Conservation (phyloP, 2,329 filamentous ascomycete species). For the Verticillium dahliae region DNA sequence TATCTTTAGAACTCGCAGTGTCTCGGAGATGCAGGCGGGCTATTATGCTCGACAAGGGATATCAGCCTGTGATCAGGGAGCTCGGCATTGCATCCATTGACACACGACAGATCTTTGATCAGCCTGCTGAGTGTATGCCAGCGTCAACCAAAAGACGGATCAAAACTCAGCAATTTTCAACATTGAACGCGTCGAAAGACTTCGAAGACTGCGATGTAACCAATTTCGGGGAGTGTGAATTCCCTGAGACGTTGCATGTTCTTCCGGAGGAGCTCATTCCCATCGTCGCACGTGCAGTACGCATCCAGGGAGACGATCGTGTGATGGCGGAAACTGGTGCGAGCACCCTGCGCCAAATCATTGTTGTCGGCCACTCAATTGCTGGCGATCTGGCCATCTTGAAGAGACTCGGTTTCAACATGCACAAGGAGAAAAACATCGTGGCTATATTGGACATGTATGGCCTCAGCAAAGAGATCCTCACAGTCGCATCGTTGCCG, state of each 20-base stretch:
- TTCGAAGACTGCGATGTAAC: background rate
- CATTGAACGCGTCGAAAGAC: background rate
- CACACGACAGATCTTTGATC: background rate
- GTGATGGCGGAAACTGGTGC: background rate
- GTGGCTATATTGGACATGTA: background rate
- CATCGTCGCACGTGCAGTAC: background rate
- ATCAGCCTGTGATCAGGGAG: background rate
- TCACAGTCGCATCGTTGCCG: no score
- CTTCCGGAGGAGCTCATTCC: background rate
- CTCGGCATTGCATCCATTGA: background rate
- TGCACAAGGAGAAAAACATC: background rate
- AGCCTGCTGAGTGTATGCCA: background rate
- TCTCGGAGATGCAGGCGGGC: background rate
- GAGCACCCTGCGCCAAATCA: background rate
- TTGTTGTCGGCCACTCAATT: background rate
- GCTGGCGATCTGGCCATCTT: background rate
- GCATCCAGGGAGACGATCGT: background rate
- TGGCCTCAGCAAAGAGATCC: background rate
- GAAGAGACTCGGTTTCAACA: background rate
- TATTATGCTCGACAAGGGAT: background rate
- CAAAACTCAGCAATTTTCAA: background rate
- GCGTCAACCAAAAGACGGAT: background rate
- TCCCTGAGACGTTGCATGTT: background rate
- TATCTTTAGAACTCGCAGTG: background rate
- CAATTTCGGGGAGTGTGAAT: background rate